phyloP scores from a whole-genome alignment of 164 flowering plant genomes.

The Cinnamomum chago region DNA sequence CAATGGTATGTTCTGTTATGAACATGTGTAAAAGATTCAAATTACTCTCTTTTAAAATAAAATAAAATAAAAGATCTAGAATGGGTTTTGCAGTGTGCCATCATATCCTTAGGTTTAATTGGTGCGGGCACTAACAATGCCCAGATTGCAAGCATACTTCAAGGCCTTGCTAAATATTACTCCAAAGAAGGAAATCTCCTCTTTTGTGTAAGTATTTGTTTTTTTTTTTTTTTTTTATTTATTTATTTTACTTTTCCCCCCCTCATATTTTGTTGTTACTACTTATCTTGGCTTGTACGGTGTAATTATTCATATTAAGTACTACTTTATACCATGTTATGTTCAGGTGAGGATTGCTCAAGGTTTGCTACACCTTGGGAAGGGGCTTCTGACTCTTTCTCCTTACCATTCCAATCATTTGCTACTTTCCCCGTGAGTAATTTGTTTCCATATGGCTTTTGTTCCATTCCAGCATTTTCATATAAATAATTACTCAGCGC shows the following conservation, averaged over 20 bases:
- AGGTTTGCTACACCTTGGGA: slow-evolving; percentile 93
- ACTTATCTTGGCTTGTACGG: not conserved
- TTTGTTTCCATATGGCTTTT: not conserved
- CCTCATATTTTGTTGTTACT: too few relatives aligned
- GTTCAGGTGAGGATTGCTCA: slow-evolving; percentile 96
- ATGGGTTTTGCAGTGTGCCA: slow-evolving; percentile 68
- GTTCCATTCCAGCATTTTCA: not conserved
- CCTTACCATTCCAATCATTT: slow-evolving; percentile 93
- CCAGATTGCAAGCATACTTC: slow-evolving; percentile 95
- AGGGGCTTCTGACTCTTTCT: slow-evolving; percentile 84
- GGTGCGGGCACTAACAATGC: slow-evolving; percentile 99
- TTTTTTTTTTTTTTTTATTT: too few relatives aligned
- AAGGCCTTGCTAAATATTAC: slow-evolving; percentile 91
- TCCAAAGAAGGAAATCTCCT: slow-evolving; percentile 93
- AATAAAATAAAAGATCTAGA: too few relatives aligned
- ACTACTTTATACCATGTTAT: not conserved
- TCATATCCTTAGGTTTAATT: slow-evolving; percentile 85
- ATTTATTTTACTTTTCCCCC: not conserved
- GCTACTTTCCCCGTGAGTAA: slow-evolving; percentile 79
- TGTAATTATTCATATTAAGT: not conserved
- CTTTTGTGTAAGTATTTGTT: slow-evolving; percentile 55
- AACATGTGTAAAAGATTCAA: not conserved
- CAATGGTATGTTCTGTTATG: slow-evolving; percentile 53
- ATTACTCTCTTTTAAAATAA: not conserved
- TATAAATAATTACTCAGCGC: not conserved